Conservation (phyloP, 495 filamentous ascomycete genomes). For the Penicillium flavigenum region DNA sequence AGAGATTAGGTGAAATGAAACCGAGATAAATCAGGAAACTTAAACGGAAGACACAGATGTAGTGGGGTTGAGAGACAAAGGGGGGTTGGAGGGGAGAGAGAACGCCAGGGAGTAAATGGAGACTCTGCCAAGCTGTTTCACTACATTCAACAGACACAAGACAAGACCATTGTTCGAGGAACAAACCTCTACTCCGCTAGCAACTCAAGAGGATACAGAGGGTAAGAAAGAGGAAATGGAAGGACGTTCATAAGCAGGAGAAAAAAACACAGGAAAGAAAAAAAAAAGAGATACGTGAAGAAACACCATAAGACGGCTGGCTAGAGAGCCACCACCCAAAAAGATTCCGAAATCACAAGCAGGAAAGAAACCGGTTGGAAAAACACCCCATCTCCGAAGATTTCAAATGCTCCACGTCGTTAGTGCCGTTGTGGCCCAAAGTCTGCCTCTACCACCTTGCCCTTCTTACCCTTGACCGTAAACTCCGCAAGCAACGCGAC, state of each 20-base stretch:
- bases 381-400: constrained; percentile 46
- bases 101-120: constrained; percentile 11
- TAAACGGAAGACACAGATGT: constrained; percentile 15
- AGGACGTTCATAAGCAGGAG: constrained; percentile 23
- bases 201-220: constrained; percentile 20
- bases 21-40: constrained; percentile 29
- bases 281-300: constrained; percentile 23
- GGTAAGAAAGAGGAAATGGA: constrained; percentile 13
- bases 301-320: constrained; percentile 28
- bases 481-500: constrained; percentile 91
- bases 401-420: constrained; percentile 44
- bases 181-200: constrained; percentile 18
- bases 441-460: constrained; percentile 66
- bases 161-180: constrained; percentile 3
- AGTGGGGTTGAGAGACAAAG: constrained; percentile 15
- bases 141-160: constrained; percentile 27
- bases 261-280: constrained; percentile 20
- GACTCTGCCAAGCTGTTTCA: constrained; percentile 23
- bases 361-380: constrained; percentile 37
- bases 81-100: constrained; percentile 8
- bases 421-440: constrained; percentile 59
- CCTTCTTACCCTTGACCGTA: constrained; percentile 85
- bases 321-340: constrained; percentile 33
- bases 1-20: constrained; percentile 37
- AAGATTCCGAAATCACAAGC: constrained; percentile 45